Base-by-base conservation (phyloP, 176 grass and related monocot genomes). In the Zea luxurians region DNA sequence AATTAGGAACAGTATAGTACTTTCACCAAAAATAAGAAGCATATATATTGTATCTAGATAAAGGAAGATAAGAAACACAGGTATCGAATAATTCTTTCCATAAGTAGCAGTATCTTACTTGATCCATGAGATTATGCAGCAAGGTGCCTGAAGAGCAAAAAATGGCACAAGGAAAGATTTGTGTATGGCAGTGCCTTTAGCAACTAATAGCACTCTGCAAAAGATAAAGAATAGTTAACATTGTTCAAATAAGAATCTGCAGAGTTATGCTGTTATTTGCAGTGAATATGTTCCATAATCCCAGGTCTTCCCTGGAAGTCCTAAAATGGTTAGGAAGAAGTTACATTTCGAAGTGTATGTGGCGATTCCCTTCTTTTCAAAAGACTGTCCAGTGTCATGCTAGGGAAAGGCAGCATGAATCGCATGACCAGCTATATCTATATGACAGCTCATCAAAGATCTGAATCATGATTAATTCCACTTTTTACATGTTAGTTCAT, bases 111-210 rank as follows among this genome's bases (percentile, higher is more conserved):
- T 42, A 78, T 73, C 91, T 98, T 83, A 99, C 96, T 95, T 94
- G 81, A 99, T 92, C 96, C 96, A 99, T 62, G 89, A 87, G 52
- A 99, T 87, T 54, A 94, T 59, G 74, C 75, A 85, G 48, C 49
- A 6, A 74, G 96, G 96, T 75, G 96, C 92, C 89, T 87, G 91
- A 72, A 98, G 57, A 74, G 86, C 89, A 81, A 98, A 89, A 61
- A 98, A 80, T 7, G 96, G 96, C 52, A 95, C 92, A 53, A 98
- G 96, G 72, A 98, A 95, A 17, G 92, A 92, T 85, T 98, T 98
- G 61, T 90, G 83, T 74, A 98, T 92, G 8, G 89, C 74, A 13
- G 96, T 98, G 79, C 96, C 96, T 92, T 86, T 92, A 48, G 90
- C 78, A 55, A 99, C 78, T 64, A 94, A 81, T 46, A 99, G 84